phyloP scores from a whole-genome alignment of 163 green algal species.

The Scenedesmus sp. region DNA sequence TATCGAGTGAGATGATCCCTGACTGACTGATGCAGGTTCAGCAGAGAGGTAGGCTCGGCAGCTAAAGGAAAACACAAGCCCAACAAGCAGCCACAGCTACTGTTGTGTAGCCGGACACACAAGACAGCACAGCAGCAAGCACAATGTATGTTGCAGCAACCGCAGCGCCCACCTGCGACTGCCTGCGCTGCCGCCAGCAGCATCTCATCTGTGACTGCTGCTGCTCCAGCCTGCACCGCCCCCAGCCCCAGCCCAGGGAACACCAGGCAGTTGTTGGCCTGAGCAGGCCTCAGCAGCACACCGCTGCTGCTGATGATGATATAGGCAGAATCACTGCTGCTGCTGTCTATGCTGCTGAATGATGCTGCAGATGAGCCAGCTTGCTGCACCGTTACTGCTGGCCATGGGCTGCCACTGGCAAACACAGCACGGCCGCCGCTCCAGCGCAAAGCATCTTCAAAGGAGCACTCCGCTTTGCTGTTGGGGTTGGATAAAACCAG shows the following conservation, averaged over 20 bases:
- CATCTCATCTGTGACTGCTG: constrained; percentile 42
- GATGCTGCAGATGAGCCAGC: not conserved
- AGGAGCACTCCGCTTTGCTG: constrained; percentile 64
- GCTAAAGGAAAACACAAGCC: too few species aligned
- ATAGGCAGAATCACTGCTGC: not conserved
- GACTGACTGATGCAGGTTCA: too few species aligned
- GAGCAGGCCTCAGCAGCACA: constrained; percentile 26
- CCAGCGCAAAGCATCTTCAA: constrained; percentile 54
- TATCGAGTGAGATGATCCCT: too few species aligned
- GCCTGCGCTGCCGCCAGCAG: constrained; percentile 54
- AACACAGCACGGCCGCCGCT: constrained; percentile 46
- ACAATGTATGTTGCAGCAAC: not conserved
- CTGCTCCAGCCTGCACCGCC: constrained; percentile 22
- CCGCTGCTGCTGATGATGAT: not conserved
- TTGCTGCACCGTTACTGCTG: not conserved
- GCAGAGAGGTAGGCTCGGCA: too few species aligned
- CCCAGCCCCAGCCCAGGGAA: constrained; percentile 56
- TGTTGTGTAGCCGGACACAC: not conserved
- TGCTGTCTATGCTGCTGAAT: not conserved
- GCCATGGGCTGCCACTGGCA: constrained; percentile 44
- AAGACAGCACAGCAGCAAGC: not conserved
- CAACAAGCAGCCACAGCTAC: too few species aligned
- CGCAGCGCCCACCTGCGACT: constrained; percentile 46
- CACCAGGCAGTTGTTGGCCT: constrained; percentile 62
- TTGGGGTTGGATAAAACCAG: constrained; percentile 71